These are phyloP conservation scores for Neostapfia colusana DNA, from an alignment of 176 grass and related monocot species.

Conservation along the genomic window DNA sequence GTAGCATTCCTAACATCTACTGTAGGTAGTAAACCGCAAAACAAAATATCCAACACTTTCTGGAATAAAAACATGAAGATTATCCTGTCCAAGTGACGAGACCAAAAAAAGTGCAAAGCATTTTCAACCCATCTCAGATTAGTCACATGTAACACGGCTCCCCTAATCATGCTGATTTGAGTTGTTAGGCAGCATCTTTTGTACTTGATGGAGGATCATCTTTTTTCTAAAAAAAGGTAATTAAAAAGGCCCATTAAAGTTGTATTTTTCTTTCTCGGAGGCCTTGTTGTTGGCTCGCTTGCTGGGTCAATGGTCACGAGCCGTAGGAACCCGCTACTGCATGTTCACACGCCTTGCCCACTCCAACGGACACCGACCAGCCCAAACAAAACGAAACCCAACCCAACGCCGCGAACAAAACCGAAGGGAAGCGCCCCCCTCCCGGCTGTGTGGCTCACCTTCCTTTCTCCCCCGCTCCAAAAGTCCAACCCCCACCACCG, in stretches of 20 bases:
- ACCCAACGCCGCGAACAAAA: slow-evolving; percentile 9
- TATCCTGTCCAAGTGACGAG: neutral
- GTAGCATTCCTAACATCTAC: neutral
- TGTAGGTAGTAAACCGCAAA: neutral
- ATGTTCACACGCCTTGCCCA: slow-evolving; percentile 25
- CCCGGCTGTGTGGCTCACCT: slow-evolving; percentile 46
- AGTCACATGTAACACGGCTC: slow-evolving; percentile 30
- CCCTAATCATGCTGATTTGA: neutral
- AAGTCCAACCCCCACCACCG: neutral
- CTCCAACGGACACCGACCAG: slow-evolving; percentile 33
- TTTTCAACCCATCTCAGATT: neutral
- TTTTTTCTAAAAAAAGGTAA: neutral
- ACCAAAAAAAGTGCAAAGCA: neutral
- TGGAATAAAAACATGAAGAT: neutral
- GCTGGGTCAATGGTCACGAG: neutral
- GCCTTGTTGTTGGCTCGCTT: neutral
- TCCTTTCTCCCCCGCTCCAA: slow-evolving; percentile 9
- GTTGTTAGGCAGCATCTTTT: slow-evolving; percentile 21
- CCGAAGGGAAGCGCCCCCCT: neutral
- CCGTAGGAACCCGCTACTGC: neutral
- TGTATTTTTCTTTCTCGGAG: too few species aligned
- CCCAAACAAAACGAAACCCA: neutral
- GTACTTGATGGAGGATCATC: neutral
- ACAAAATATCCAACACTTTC: neutral
- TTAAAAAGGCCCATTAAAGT: neutral